Evolutionary conservation across 192 early-diverging fungal genomes (phyloP).

Genomic region (Coemansia sp.): DNA sequence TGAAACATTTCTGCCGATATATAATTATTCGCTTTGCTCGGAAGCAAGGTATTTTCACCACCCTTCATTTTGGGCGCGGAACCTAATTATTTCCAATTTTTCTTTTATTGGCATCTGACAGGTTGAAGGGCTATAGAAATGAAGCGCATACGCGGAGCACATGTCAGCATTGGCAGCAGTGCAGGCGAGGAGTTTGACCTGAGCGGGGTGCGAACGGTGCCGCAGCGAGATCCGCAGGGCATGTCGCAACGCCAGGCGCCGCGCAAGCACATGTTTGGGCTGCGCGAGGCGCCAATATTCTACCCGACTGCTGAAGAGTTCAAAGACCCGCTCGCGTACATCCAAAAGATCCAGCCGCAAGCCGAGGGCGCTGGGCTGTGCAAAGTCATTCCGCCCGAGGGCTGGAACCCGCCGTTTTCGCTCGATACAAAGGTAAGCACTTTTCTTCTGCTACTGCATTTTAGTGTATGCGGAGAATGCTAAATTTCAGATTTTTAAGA

Average conservation of each 20-base stretch:
- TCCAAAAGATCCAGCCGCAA: conserved; percentile 72
- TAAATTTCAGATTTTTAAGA: neutral
- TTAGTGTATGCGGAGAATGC: conserved; percentile 3
- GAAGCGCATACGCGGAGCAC: conserved; percentile 44
- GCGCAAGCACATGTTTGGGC: conserved; percentile 64
- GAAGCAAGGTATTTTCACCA: conserved; percentile 4
- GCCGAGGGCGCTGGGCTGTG: conserved; percentile 83
- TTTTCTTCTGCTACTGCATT: neutral
- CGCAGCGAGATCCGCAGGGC: conserved; percentile 29
- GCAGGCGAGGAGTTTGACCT: conserved; percentile 29
- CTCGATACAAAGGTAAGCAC: conserved; percentile 74
- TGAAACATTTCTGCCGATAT: neutral
- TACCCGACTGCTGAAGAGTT: conserved; percentile 83
- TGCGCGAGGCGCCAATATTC: conserved; percentile 74
- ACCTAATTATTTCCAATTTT: neutral
- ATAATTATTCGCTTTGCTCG: too few species aligned
- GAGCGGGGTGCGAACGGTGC: conserved; percentile 24
- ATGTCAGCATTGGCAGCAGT: conserved; percentile 11
- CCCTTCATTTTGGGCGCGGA: too few species aligned
- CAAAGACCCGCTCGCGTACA: conserved; percentile 78
- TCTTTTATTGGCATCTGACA: neutral
- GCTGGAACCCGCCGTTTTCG: conserved; percentile 84
- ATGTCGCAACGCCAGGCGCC: conserved; percentile 22
- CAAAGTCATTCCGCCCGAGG: conserved; percentile 89
- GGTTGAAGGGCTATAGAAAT: conserved; percentile 5